Conservation (phyloP, 1,139 yeast species). For the Zhuliangozyma parablackwelliae region DNA sequence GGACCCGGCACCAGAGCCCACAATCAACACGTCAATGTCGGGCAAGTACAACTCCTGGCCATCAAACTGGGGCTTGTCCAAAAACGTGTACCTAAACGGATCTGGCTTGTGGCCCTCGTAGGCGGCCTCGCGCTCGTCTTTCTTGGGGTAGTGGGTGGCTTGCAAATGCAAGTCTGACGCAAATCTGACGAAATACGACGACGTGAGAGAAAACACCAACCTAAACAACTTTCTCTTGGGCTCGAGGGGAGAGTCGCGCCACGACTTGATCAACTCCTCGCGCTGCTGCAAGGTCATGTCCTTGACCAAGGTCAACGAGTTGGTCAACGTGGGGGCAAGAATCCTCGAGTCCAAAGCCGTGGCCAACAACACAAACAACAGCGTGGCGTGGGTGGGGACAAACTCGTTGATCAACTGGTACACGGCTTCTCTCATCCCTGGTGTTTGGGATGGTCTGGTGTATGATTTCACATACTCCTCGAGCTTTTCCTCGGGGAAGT, state of each 20-base stretch:
- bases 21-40: constrained; percentile 41
- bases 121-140: constrained; percentile 25
- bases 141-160: constrained; percentile 34
- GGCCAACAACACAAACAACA: constrained; percentile 22
- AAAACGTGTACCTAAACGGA: constrained; percentile 27
- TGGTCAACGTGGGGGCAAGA: constrained; percentile 34
- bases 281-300: constrained; percentile 35
- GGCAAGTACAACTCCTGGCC: constrained; percentile 33
- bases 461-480: constrained; percentile 28
- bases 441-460: constrained; percentile 28
- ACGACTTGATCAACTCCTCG: constrained; percentile 24
- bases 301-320: constrained; percentile 27
- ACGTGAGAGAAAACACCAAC: constrained; percentile 20
- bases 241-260: constrained; percentile 37
- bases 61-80: constrained; percentile 26
- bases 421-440: constrained; percentile 21
- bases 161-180: constrained; percentile 32
- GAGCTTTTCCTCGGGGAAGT: constrained; percentile 26
- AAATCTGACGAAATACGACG: constrained; percentile 18
- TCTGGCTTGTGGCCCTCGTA: constrained; percentile 25
- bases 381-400: constrained; percentile 14
- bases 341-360: constrained; percentile 27
- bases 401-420: constrained; percentile 14
- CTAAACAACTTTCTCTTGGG: constrained; percentile 27
- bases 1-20: constrained; percentile 59